Evolutionary conservation across 306 rosid species (phyloP).

Genomic region (Rosa persica): DNA sequence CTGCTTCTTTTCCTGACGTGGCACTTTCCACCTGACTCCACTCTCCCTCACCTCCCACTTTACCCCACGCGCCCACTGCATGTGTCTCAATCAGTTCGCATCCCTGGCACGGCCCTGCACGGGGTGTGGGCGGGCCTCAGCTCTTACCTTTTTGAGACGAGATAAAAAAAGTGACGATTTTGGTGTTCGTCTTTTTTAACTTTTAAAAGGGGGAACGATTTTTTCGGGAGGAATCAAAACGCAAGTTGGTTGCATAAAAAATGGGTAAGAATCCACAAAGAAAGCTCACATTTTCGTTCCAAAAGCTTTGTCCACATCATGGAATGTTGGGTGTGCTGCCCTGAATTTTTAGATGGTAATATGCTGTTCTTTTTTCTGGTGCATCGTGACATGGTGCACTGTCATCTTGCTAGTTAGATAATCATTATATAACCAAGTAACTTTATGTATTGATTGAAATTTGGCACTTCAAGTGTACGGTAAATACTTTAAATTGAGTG

Average conservation of each 20-base stretch:
- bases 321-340: background rate
- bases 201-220: background rate
- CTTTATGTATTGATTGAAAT: no score
- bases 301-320: background rate
- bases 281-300: background rate
- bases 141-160: background rate
- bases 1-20: background rate
- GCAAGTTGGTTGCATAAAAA: conserved; percentile 4
- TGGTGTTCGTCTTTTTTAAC: background rate
- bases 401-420: background rate
- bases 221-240: background rate
- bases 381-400: background rate
- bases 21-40: conserved; percentile 1
- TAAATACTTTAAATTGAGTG: no score
- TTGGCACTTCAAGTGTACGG: no score
- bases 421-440: background rate
- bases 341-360: background rate
- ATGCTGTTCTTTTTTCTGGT: background rate
- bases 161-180: conserved; percentile 18
- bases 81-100: background rate
- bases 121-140: background rate
- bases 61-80: background rate
- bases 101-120: background rate
- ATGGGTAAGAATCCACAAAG: background rate
- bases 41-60: background rate